Evolutionary conservation across 371 early-diverging fungal genomes (phyloP).

Genomic region (Conidiobolus coronatus): DNA sequence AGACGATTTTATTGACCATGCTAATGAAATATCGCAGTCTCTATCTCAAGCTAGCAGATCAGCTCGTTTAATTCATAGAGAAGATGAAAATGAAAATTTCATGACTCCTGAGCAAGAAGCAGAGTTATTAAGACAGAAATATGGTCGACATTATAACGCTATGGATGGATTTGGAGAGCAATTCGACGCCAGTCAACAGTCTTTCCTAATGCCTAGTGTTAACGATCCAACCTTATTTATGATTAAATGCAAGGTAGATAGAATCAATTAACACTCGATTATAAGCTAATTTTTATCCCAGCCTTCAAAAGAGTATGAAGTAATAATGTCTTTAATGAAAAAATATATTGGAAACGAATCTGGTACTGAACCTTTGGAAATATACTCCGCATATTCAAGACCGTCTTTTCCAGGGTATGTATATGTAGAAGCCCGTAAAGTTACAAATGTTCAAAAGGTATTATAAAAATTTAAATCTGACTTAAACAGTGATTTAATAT

Average conservation of each 20-base stretch:
- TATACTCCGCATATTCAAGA: conserved; percentile 64
- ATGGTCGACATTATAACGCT: conserved; percentile 34
- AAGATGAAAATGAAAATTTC: conserved; percentile 51
- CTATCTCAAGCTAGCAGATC: conserved; percentile 20
- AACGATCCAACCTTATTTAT: conserved; percentile 88
- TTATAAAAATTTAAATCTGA: conserved; percentile 2
- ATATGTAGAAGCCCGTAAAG: conserved; percentile 81
- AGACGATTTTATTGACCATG: conserved; percentile 1
- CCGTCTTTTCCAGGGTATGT: conserved; percentile 87
- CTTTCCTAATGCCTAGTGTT: conserved; percentile 62
- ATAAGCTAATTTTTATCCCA: conserved; percentile 6
- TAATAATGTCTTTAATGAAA: conserved; percentile 61
- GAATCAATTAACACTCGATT: neutral
- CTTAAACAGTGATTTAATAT: neutral
- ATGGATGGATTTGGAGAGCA: conserved; percentile 10
- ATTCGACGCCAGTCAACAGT: conserved; percentile 53
- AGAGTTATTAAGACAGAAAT: conserved; percentile 46
- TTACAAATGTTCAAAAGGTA: conserved; percentile 61
- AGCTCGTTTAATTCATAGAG: conserved; percentile 42
- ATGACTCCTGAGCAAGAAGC: conserved; percentile 73
- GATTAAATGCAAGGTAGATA: conserved; percentile 52
- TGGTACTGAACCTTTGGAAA: conserved; percentile 29
- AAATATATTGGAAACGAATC: conserved; percentile 43
- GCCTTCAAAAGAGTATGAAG: conserved; percentile 75
- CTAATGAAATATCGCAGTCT: conserved; percentile 1